phyloP scores from a whole-genome alignment of 208 protist genomes.

The Acanthamoeba healyi region DNA sequence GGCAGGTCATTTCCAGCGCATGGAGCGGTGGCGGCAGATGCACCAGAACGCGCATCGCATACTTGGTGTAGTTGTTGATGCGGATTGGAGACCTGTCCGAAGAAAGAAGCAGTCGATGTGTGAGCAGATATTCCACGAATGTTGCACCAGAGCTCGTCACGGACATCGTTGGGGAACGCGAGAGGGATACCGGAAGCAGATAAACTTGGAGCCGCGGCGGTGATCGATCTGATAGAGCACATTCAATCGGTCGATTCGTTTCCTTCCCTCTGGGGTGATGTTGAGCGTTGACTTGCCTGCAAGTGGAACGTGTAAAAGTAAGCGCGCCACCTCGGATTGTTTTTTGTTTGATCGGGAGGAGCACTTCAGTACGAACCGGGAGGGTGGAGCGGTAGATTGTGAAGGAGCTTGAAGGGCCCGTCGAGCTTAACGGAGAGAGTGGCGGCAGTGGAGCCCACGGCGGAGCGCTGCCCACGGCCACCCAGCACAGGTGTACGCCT shows the following conservation, averaged over 20 bases:
- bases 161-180: no score
- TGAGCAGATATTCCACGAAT: background rate
- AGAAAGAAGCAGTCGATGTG: background rate
- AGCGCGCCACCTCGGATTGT: no score
- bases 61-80: constrained; percentile 21
- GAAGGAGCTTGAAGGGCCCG: constrained; percentile 2
- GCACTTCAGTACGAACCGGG: background rate
- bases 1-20: background rate
- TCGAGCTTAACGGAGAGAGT: constrained; percentile 7
- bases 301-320: background rate
- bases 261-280: background rate
- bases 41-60: constrained; percentile 24
- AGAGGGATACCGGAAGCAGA: constrained; percentile 17
- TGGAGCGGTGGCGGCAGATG: background rate
- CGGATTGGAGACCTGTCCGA: background rate
- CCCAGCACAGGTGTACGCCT: background rate
- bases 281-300: background rate
- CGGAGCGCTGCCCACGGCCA: background rate
- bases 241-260: background rate
- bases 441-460: background rate
- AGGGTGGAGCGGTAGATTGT: background rate
- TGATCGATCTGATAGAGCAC: background rate
- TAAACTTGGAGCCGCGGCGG: constrained; percentile 13
- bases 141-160: no score
- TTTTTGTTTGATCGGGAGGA: no score